Evolutionary conservation across 2,329 filamentous ascomycete species (phyloP).

Genomic region (Cladosporium colombiae): DNA sequence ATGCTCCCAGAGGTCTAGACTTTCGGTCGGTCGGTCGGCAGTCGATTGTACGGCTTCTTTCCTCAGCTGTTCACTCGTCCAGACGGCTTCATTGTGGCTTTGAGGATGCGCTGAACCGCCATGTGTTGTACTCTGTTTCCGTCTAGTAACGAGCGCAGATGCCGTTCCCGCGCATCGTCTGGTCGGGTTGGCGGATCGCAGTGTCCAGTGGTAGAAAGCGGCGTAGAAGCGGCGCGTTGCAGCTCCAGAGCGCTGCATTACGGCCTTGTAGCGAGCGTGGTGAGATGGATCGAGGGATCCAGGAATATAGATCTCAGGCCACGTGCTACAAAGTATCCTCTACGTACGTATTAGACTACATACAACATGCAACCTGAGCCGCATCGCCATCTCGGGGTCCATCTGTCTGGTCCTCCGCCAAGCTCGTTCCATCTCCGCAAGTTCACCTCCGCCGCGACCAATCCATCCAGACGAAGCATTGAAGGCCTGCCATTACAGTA

Average conservation of each 20-base stretch:
- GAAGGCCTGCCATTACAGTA: background rate
- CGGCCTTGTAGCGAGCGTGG: conserved; percentile 3
- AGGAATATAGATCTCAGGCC: background rate
- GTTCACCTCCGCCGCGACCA: background rate
- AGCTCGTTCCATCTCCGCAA: conserved; percentile 8
- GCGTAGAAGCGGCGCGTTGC: conserved; percentile 44
- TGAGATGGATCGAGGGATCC: background rate
- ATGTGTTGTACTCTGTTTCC: background rate
- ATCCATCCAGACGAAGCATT: background rate
- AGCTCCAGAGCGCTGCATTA: conserved; percentile 15
- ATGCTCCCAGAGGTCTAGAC: conserved; percentile 23
- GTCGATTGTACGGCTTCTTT: conserved; percentile 18
- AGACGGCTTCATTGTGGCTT: background rate
- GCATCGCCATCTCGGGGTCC: background rate
- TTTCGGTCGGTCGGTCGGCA: conserved; percentile 23
- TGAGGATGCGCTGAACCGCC: background rate
- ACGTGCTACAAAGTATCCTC: conserved; percentile 1
- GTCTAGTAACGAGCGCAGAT: background rate
- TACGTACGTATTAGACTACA: background rate
- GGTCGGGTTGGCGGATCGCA: conserved; percentile 4
- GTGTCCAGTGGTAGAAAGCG: conserved; percentile 47
- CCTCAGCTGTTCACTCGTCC: background rate
- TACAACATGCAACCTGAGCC: conserved; percentile 4
- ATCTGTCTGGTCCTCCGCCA: background rate
- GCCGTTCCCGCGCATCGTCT: conserved; percentile 3